Evolutionary conservation across 345 rosid genomes (phyloP), one percentile per base, ranked within the genome.

Genomic region (Rhizophora apiculata): DNA sequence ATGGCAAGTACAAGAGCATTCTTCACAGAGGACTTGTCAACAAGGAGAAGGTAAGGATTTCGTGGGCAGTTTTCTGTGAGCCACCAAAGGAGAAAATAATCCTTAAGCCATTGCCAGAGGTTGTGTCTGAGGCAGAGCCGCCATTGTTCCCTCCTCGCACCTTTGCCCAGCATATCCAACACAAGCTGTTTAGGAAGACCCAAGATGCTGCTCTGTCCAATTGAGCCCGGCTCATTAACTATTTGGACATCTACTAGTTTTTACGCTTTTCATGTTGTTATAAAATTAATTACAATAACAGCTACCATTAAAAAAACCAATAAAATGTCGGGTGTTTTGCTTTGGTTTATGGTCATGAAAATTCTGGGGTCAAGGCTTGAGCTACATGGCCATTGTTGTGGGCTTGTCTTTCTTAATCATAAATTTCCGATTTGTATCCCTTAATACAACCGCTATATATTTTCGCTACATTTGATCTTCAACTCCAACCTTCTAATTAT

Each of bases 11-110:
- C 80, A 95, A 92, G 82, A 95, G 99, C 74, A 88, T 95, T 74
- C 94, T 95, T 60, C 99, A 92, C 72, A 82, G 98, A 6, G 97
- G 97, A 1, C 69, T 90, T 51, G 99, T 95, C 46, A 95, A 95
- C 74, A 92, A 92, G 82, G 99, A 92, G 73, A 95, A 95, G 68
- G 98, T 95, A 6, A 84, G 99, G 83, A 77, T 95, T 52, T 95
- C 99, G 0, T 95, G 99, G 98, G 97, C 98, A 10, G 96, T 90
- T 63, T 95, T 95, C 78, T 90, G 97, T 51, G 99, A 95, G 75
- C 98, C 99, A 0, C 98, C 96, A 0, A 88, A 85, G 91, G 98
- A 95, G 64, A 95, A 88, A 80, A 92, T 95, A 74, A 84, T 92
- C 30, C 96, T 92, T 21, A 79, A 86, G 79, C 99, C 99, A 9